phyloP scores from a whole-genome alignment of 768 basidiomycete species.

The Mycena galopus region DNA sequence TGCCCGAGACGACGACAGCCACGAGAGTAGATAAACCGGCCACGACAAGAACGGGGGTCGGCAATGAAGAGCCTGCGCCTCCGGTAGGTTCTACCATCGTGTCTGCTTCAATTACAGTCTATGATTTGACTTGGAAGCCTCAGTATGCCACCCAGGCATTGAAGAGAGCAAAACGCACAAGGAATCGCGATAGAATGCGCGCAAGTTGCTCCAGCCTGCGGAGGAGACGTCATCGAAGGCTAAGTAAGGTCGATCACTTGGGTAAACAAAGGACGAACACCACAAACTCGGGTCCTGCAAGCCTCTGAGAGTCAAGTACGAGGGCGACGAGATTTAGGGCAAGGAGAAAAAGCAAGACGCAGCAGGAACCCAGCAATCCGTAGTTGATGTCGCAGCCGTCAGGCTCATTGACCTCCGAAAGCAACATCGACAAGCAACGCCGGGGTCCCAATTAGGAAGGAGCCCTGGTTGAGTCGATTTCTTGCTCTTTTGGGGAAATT shows the following conservation, averaged over 20 bases:
- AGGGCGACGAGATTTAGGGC: not conserved
- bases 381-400: not conserved
- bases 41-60: slow-evolving; percentile 67
- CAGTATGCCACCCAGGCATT: not conserved
- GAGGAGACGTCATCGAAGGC: slow-evolving; percentile 24
- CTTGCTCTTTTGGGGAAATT: too few species aligned
- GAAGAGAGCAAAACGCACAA: not conserved
- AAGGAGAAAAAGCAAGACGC: not conserved
- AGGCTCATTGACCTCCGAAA: not conserved
- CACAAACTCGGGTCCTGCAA: not conserved
- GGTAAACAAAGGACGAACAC: not conserved
- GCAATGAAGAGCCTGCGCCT: slow-evolving; percentile 73
- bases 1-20: slow-evolving; percentile 79
- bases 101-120: not conserved
- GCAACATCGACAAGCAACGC: not conserved
- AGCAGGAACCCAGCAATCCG: not conserved
- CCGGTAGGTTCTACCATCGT: not conserved
- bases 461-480: too few species aligned
- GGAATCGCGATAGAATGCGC: slow-evolving; percentile 4
- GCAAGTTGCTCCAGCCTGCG: slow-evolving; percentile 22
- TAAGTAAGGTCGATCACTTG: not conserved
- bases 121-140: not conserved
- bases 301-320: not conserved
- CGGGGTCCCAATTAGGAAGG: too few species aligned
- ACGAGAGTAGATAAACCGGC: slow-evolving; percentile 75